Conservation (phyloP, 495 filamentous ascomycete genomes). For the Emericellopsis terricola region DNA sequence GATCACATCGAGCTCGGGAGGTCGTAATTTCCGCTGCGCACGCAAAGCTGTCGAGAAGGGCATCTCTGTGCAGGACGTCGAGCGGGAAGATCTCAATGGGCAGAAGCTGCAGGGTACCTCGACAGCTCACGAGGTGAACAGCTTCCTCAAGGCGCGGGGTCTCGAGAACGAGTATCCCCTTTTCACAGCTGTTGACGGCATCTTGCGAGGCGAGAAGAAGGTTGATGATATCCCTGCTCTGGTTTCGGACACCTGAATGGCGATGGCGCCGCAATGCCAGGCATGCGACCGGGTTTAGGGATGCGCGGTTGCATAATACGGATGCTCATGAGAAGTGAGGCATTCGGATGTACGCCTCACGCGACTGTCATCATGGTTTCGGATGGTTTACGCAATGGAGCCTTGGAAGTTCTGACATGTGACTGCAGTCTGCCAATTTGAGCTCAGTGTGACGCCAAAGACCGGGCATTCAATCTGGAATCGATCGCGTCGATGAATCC, state of each 20-base stretch:
- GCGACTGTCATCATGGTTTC: too few relatives aligned
- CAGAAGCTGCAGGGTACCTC: constrained; percentile 92
- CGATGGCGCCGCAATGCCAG: background rate
- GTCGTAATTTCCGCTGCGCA: constrained; percentile 86
- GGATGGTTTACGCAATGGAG: too few relatives aligned
- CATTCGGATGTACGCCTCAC: too few relatives aligned
- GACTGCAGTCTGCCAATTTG: too few relatives aligned
- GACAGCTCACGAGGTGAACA: constrained; percentile 80
- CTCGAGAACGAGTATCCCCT: constrained; percentile 75
- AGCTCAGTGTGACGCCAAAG: too few relatives aligned
- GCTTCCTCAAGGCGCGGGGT: constrained; percentile 60
- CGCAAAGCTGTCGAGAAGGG: constrained; percentile 70
- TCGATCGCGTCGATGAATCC: too few relatives aligned
- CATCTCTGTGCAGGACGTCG: constrained; percentile 68
- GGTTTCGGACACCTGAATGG: constrained; percentile 17
- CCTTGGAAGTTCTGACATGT: too few relatives aligned
- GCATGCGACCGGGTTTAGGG: too few relatives aligned
- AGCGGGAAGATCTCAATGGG: constrained; percentile 79
- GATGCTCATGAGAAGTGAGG: too few relatives aligned
- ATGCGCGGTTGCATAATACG: too few relatives aligned
- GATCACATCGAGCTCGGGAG: constrained; percentile 82
- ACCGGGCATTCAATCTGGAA: too few relatives aligned
- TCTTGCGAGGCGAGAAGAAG: constrained; percentile 36
- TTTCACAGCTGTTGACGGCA: constrained; percentile 65
- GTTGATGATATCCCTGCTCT: constrained; percentile 45